These are phyloP conservation scores for Penicillium flavigenum DNA, from an alignment of 495 filamentous ascomycete species.

Conservation along the genomic window DNA sequence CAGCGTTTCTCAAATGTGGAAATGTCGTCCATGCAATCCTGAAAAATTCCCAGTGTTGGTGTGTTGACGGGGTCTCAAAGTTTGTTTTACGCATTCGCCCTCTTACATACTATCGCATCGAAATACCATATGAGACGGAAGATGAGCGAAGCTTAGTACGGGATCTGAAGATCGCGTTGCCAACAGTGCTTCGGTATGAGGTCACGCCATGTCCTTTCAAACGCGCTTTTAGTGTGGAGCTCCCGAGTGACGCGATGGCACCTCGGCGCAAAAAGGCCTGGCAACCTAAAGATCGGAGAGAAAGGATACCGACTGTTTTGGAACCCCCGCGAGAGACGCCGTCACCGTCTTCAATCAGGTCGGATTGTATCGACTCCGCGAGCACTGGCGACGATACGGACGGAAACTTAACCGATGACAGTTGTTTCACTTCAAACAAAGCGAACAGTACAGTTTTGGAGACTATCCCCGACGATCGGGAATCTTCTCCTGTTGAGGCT, in stretches of 20 bases:
- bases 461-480: slow-evolving; percentile 27
- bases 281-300: slow-evolving; percentile 60
- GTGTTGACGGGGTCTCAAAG: slow-evolving; percentile 77
- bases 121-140: slow-evolving; percentile 62
- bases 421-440: slow-evolving; percentile 28
- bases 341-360: slow-evolving; percentile 14
- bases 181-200: slow-evolving; percentile 75
- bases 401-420: slow-evolving; percentile 42
- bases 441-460: slow-evolving; percentile 32
- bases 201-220: slow-evolving; percentile 84
- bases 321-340: slow-evolving; percentile 3
- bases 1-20: slow-evolving; percentile 83
- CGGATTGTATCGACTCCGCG: slow-evolving; percentile 27
- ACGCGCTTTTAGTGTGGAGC: slow-evolving; percentile 67
- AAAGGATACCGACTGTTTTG: slow-evolving; percentile 29
- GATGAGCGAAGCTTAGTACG: slow-evolving; percentile 60
- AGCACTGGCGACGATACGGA: slow-evolving; percentile 43
- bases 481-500: slow-evolving; percentile 19
- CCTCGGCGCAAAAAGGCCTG: slow-evolving; percentile 68
- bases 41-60: slow-evolving; percentile 88
- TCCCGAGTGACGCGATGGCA: slow-evolving; percentile 67
- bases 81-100: slow-evolving; percentile 79
- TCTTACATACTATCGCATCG: slow-evolving; percentile 85
- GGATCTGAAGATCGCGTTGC: slow-evolving; percentile 66
- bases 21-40: slow-evolving; percentile 77